These are phyloP conservation scores for Dipodascopsis tothii DNA, from an alignment of 805 yeast genomes.

Conservation along the genomic window DNA sequence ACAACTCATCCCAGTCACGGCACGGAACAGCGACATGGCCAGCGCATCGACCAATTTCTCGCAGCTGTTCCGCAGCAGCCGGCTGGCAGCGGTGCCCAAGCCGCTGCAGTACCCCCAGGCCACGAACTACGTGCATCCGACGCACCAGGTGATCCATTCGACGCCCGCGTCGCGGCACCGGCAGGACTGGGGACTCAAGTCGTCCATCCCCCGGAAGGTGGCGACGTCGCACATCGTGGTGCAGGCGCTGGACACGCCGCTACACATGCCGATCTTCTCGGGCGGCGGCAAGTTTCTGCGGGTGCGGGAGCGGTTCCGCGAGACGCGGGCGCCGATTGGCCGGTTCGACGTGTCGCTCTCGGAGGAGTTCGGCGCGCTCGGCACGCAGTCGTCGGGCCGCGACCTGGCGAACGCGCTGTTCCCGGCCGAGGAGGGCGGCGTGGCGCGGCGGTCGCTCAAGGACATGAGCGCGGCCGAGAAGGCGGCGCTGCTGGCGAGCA, in stretches of 20 bases:
- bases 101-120: conserved; percentile 1
- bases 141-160: conserved; percentile 21
- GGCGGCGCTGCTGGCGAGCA: background rate
- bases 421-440: conserved; percentile 5
- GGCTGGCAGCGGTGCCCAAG: conserved; percentile 9
- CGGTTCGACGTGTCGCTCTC: background rate
- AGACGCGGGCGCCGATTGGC: conserved; percentile 1
- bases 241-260: conserved; percentile 11
- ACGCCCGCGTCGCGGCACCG: conserved; percentile 11
- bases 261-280: conserved; percentile 13
- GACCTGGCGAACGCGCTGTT: conserved; percentile 1
- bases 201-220: background rate
- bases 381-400: conserved; percentile 1
- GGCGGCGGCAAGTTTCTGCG: conserved; percentile 5
- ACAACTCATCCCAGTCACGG: too few relatives aligned
- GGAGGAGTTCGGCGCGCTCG: background rate
- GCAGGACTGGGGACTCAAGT: conserved; percentile 24
- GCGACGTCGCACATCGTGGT: conserved; percentile 6
- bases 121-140: conserved; percentile 19
- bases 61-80: conserved; percentile 8
- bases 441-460: background rate
- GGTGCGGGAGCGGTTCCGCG: conserved; percentile 8
- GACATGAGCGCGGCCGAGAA: conserved; percentile 1
- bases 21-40: background rate
- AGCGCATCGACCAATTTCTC: background rate